Base-by-base conservation (phyloP, 2,329 filamentous ascomycete genomes). In the Neonectria neomacrospora region DNA sequence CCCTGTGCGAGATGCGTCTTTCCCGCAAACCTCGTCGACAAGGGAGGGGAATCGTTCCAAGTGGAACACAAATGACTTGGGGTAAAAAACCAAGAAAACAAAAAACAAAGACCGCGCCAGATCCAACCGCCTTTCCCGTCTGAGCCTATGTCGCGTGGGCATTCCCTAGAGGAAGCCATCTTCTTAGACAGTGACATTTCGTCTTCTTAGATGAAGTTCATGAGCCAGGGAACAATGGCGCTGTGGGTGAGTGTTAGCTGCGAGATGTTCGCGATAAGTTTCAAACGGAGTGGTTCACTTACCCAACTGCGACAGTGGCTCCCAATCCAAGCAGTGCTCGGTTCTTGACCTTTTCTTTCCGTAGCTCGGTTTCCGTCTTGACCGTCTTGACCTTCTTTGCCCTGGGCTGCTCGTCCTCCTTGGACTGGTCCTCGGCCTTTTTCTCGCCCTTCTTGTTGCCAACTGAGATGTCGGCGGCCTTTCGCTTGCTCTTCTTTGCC, bases 291-390 rank as follows among this genome's bases (percentile, higher is more conserved):
- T 18, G 16, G 39, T 11, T 60, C 9, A 91, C 94, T 82, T 87
- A 98, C 96, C 94, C 94, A 78, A 97, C 86, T 61, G 92, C 93
- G 77, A 97, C 85, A 50, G 93, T 96, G 61, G 93, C 93, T 66
- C 90, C 92, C 56, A 98, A 87, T 62, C 96, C 95, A 67, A 97
- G 86, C 65, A 97, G 82, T 50, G 96, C 93, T 75, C 94, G 88
- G 79, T 90, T 93, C 80, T 93, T 90, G 69, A 97, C 93, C 74
- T 90, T 91, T 80, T 96, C 91, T 81, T 93, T 94, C 78, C 90
- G 90, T 70, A 96, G 78, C 79, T 96, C 91, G 47, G 91, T 87
- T 76, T 96, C 91, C 1, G 93, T 91, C 45, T 45, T 45, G 10
- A 16, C 32, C 14, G 42, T 45, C 83, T 90, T 93, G 42, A 87